A percentile compares a stretch with the other conserved stretches of the same genome.
phyloP scores from a whole-genome alignment of 176 grass and related monocot species.

The Paspalum notatum region DNA sequence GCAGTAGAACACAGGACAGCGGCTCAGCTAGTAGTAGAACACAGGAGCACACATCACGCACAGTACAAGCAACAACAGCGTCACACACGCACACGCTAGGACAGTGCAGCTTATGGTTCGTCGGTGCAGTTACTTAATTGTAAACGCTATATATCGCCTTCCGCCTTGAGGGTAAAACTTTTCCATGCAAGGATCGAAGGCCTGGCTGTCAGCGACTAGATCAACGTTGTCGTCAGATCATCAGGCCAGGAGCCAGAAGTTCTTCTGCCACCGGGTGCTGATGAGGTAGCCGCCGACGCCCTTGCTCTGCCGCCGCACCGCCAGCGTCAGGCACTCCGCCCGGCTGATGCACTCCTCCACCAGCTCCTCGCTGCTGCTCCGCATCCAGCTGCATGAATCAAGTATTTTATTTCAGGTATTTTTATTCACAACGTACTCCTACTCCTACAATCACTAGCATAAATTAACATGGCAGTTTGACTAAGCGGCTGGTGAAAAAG shows the following conservation, averaged over 20 bases:
- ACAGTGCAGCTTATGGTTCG: not conserved
- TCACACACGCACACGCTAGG: not conserved
- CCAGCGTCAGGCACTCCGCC: constrained; percentile 87
- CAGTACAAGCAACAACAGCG: not conserved
- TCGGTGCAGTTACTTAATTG: not conserved
- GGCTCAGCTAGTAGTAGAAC: not conserved
- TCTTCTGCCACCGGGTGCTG: constrained; percentile 97
- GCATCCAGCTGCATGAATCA: constrained; percentile 62
- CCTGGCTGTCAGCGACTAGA: not conserved
- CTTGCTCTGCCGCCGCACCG: constrained; percentile 79
- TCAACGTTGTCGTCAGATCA: not conserved
- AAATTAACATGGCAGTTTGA: not conserved
- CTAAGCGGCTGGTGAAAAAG: too few species aligned
- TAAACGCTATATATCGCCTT: not conserved
- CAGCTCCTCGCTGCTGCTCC: constrained; percentile 73
- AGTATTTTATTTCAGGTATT: not conserved
- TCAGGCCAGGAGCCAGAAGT: constrained; percentile 94
- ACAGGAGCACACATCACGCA: not conserved
- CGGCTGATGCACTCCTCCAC: constrained; percentile 87
- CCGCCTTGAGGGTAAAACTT: constrained; percentile 14
- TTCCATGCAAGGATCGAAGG: not conserved
- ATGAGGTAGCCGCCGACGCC: constrained; percentile 85
- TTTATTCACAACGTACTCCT: not conserved
- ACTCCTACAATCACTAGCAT: not conserved
- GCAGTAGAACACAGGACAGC: not conserved